A percentile compares a stretch with the other conserved stretches of the same genome.
Evolutionary conservation across 2,329 filamentous ascomycete species (phyloP).

Genomic region (Macroventuria anomochaeta): DNA sequence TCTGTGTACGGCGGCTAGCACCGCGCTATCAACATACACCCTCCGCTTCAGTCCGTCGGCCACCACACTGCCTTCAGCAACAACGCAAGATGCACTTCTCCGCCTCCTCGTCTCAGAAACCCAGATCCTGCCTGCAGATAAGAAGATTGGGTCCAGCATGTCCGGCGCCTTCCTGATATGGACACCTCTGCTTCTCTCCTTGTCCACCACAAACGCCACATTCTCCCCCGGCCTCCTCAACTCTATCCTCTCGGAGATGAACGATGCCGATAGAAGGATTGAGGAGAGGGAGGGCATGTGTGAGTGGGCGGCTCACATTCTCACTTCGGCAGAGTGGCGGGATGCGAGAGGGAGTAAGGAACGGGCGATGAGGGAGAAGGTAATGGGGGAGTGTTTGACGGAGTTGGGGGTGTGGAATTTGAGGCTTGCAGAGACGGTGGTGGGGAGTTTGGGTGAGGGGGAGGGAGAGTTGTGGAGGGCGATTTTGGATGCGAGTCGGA

Average conservation of each 20-base stretch:
- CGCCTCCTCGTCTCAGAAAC: not conserved
- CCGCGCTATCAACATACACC: constrained; percentile 24
- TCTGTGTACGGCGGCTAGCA: constrained; percentile 23
- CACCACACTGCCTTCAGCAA: constrained; percentile 20
- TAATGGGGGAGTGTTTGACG: constrained; percentile 41
- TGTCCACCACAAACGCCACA: constrained; percentile 42
- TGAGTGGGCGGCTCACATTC: constrained; percentile 60
- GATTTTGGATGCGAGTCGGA: constrained; percentile 43
- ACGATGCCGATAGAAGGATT: constrained; percentile 31
- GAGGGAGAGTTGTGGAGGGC: constrained; percentile 22
- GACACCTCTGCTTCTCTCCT: constrained; percentile 47
- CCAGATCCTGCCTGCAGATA: constrained; percentile 45
- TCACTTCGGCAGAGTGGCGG: constrained; percentile 47
- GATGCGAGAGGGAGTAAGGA: constrained; percentile 20
- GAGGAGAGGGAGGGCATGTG: constrained; percentile 53
- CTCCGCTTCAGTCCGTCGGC: constrained; percentile 14
- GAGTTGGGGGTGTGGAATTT: constrained; percentile 49
- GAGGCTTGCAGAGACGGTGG: constrained; percentile 42
- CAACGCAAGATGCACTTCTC: constrained; percentile 8
- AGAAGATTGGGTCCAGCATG: constrained; percentile 45
- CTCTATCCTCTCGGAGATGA: constrained; percentile 48
- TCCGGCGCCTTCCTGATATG: constrained; percentile 55
- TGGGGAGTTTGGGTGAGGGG: constrained; percentile 31
- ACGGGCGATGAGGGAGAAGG: constrained; percentile 20
- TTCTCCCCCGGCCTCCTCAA: constrained; percentile 50